Evolutionary conservation across 208 protist species (phyloP).

Genomic region (Trypanosoma boissoni): DNA sequence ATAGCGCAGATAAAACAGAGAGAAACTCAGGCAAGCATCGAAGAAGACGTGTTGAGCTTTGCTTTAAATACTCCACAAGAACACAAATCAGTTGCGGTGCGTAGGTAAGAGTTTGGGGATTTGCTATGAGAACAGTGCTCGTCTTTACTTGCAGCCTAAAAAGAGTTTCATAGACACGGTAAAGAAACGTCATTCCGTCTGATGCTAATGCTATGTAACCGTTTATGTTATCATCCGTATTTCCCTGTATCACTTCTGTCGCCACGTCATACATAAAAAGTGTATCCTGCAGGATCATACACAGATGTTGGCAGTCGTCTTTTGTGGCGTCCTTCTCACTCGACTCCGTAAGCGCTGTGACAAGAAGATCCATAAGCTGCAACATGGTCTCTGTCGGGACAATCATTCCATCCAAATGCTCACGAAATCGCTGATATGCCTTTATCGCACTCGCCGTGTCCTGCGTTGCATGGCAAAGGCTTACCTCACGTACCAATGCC

Average conservation of each 20-base stretch:
- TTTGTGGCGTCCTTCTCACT: background rate
- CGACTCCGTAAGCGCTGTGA: background rate
- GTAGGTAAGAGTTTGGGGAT: too few species aligned
- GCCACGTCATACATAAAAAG: slow-evolving; percentile 18
- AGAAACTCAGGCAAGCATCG: too few species aligned
- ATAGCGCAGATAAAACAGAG: too few species aligned
- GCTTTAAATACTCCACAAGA: too few species aligned
- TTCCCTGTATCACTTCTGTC: background rate
- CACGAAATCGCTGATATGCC: slow-evolving; percentile 23
- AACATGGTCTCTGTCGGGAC: slow-evolving; percentile 26
- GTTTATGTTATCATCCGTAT: background rate
- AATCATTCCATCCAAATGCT: slow-evolving; percentile 8
- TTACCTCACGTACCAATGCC: slow-evolving; percentile 16
- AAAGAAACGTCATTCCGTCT: too few species aligned
- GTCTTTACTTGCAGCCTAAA: too few species aligned
- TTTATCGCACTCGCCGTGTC: slow-evolving; percentile 17
- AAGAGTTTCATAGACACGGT: too few species aligned
- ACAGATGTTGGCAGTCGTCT: background rate
- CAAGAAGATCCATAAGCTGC: slow-evolving; percentile 23
- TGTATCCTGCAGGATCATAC: slow-evolving; percentile 13
- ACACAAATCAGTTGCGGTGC: too few species aligned
- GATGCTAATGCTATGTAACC: too few species aligned
- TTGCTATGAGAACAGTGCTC: too few species aligned
- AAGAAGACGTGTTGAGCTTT: too few species aligned
- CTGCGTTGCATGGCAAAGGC: slow-evolving; percentile 20